A percentile compares a stretch with the other conserved stretches of the same genome.
Conservation (phyloP, 2,329 filamentous ascomycete genomes). For the Paraconiothyrium sp. region DNA sequence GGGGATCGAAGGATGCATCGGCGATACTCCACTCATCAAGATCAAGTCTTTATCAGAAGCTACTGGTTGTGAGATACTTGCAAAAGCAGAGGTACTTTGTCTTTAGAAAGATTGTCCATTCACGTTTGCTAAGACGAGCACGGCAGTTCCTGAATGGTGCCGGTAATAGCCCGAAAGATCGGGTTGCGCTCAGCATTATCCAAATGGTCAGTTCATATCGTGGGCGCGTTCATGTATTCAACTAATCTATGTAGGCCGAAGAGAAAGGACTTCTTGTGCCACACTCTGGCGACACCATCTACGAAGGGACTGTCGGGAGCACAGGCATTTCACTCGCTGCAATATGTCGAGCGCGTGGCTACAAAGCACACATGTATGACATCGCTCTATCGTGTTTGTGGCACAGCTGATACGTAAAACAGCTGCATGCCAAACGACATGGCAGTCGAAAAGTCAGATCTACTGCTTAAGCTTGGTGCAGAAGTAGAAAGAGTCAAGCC, state of each 20-base stretch:
- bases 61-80: slow-evolving; percentile 88
- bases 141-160: slow-evolving; percentile 88
- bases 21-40: slow-evolving; percentile 87
- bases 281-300: slow-evolving; percentile 88
- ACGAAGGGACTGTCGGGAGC: slow-evolving; percentile 95
- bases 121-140: slow-evolving; percentile 8
- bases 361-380: slow-evolving; percentile 83
- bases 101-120: neutral
- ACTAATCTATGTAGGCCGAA: slow-evolving; percentile 69
- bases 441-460: slow-evolving; percentile 84
- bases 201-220: slow-evolving; percentile 56
- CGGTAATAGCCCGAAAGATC: slow-evolving; percentile 92
- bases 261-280: slow-evolving; percentile 77
- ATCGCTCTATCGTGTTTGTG: slow-evolving; percentile 1
- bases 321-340: slow-evolving; percentile 95
- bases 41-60: slow-evolving; percentile 86
- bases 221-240: neutral
- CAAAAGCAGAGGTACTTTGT: slow-evolving; percentile 78
- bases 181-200: slow-evolving; percentile 93
- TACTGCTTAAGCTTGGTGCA: slow-evolving; percentile 89
- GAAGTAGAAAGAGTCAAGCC: slow-evolving; percentile 91
- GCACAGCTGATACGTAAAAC: slow-evolving; percentile 21
- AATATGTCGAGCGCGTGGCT: slow-evolving; percentile 86
- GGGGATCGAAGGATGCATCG: slow-evolving; percentile 91
- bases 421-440: slow-evolving; percentile 95